Evolutionary conservation across 306 rosid genomes (phyloP), one percentile per base, ranked within the genome.

Genomic region (Dalbergia cochinchinensis): DNA sequence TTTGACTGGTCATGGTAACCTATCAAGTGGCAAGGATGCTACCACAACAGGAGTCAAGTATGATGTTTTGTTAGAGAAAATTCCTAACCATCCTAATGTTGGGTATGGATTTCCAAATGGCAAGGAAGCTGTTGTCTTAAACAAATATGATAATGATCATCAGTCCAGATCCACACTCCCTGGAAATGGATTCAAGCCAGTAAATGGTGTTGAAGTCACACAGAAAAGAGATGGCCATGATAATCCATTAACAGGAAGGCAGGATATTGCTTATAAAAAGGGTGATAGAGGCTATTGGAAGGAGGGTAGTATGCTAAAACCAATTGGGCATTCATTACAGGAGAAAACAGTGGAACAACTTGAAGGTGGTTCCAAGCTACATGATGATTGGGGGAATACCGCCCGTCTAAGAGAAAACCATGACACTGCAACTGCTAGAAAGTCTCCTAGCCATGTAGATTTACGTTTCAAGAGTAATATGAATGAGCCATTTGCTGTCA

Each of bases 291-390:
- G 81, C 65, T 78, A 77, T 81, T 57, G 53, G 76, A 85, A 71
- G 71, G 89, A 79, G 72, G 82, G 63, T 77, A 72, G 82, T 78
- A 71, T 83, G 80, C 59, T 20, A 22, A 90, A 84, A 78, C 79
- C 92, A 68, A 83, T 60, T 67, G 76, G 82, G 65, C 33, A 68
- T 73, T 83, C 91, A 12, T 88, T 91, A 70, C 87, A 60, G 54
- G 80, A 87, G 80, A 85, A 89, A 79, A 80, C 74, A 77, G 35
- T 12, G 42, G 91, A 85, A 70, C 72, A 72, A 53, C 63, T 71
- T 61, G 89, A 87, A 58, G 81, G 73, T 82, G 84, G 77, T 69
- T 72, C 74, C 53, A 78, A 58, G 57, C 69, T 75, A 75, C 79
- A 45, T 41, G 63, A 74, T 81, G 83, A 69, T 18, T 77, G 77